These are phyloP conservation scores for Hypoxylon sp. DNA, from an alignment of 2,329 filamentous ascomycete genomes.

Conservation along the genomic window DNA sequence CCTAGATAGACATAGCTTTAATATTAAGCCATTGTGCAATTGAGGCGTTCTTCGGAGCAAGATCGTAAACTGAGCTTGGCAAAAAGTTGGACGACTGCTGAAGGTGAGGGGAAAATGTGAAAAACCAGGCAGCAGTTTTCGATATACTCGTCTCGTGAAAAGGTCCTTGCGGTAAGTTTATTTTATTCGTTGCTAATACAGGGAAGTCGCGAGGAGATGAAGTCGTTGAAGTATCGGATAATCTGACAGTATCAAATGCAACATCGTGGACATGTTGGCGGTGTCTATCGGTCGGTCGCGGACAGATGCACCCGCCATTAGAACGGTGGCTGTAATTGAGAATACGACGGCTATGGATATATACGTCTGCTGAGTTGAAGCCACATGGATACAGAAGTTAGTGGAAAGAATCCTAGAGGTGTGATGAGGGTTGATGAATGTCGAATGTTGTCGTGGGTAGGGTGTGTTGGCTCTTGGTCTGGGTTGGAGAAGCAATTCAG, in stretches of 20 bases:
- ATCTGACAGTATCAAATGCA: conserved; percentile 23
- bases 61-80: conserved; percentile 11
- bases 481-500: conserved; percentile 25
- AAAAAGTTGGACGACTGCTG: conserved; percentile 2
- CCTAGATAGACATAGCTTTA: conserved; percentile 1
- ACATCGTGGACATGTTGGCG: conserved; percentile 17
- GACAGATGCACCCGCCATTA: neutral
- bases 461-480: conserved; percentile 19
- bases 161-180: neutral
- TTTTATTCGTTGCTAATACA: conserved; percentile 2
- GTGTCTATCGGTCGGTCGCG: conserved; percentile 30
- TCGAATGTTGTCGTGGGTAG: conserved; percentile 24
- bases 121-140: conserved; percentile 1
- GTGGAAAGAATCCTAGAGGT: neutral
- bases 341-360: neutral
- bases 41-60: conserved; percentile 1
- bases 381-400: neutral
- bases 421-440: conserved; percentile 17
- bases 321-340: neutral
- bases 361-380: neutral
- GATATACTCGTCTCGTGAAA: conserved; percentile 1
- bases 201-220: neutral
- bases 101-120: conserved; percentile 9
- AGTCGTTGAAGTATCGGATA: conserved; percentile 14
- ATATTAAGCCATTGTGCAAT: neutral